These are phyloP conservation scores for Yamadazyma nakazawae DNA, from an alignment of 805 yeast species.

Conservation along the genomic window DNA sequence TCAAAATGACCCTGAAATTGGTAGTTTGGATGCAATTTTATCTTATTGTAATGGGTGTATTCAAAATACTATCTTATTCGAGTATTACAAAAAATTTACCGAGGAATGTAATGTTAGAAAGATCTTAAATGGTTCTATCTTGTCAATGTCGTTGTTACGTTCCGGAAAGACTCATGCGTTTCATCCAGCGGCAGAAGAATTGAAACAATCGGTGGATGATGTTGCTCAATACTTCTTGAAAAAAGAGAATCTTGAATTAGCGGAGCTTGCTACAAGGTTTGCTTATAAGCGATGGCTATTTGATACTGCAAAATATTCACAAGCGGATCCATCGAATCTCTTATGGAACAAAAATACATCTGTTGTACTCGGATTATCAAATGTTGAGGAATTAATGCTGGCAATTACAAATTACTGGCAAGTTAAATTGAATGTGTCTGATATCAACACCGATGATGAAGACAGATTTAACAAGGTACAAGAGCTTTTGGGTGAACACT, in stretches of 20 bases:
- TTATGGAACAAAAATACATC: slow-evolving; percentile 36
- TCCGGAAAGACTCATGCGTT: slow-evolving; percentile 63
- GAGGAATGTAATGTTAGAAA: slow-evolving; percentile 51
- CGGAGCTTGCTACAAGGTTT: slow-evolving; percentile 76
- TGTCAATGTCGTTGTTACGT: slow-evolving; percentile 83
- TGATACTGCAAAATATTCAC: slow-evolving; percentile 15
- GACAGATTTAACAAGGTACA: slow-evolving; percentile 42
- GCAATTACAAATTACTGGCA: slow-evolving; percentile 60
- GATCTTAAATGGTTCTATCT: slow-evolving; percentile 78
- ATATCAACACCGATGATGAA: slow-evolving; percentile 41
- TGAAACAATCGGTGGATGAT: slow-evolving; percentile 51
- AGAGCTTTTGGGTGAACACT: slow-evolving; percentile 46
- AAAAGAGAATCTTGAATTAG: slow-evolving; percentile 57
- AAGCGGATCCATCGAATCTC: slow-evolving; percentile 9
- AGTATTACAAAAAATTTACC: slow-evolving; percentile 47
- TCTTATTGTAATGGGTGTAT: slow-evolving; percentile 80
- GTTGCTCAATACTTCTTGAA: slow-evolving; percentile 38
- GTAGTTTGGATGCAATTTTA: slow-evolving; percentile 69
- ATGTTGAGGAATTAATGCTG: slow-evolving; percentile 54
- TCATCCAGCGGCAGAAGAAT: slow-evolving; percentile 72
- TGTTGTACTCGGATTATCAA: slow-evolving; percentile 78
- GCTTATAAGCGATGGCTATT: slow-evolving; percentile 62
- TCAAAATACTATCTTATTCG: slow-evolving; percentile 60
- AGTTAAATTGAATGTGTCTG: slow-evolving; percentile 34
- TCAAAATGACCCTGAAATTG: slow-evolving; percentile 40